Conservation (phyloP, 2,329 filamentous ascomycete genomes). For the Madurella mycetomatis region DNA sequence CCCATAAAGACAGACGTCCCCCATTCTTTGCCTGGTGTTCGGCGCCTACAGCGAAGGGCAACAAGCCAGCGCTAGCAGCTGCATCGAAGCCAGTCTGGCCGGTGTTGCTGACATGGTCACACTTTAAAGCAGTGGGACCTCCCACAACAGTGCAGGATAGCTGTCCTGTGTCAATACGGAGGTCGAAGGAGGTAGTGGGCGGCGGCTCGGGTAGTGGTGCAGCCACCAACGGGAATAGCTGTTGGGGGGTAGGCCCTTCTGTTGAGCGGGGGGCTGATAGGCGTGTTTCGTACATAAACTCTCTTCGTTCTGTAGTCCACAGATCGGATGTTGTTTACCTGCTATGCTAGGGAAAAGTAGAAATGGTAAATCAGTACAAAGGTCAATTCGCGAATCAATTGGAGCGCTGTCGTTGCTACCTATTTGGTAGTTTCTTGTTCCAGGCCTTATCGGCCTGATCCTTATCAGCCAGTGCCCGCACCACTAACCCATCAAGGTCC, state of each 20-base stretch:
- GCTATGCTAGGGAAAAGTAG: too few species aligned
- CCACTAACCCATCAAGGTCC: constrained; percentile 14
- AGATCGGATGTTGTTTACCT: too few species aligned
- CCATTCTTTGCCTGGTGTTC: constrained; percentile 14
- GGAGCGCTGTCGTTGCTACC: too few species aligned
- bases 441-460: too few species aligned
- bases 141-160: constrained; percentile 15
- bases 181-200: constrained; percentile 1
- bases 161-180: constrained; percentile 13
- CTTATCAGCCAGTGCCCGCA: neutral
- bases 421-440: too few species aligned
- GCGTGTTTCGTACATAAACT: neutral
- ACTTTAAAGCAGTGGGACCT: constrained; percentile 14
- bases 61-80: constrained; percentile 6
- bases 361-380: too few species aligned
- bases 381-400: too few species aligned
- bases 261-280: neutral
- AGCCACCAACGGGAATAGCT: neutral
- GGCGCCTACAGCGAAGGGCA: constrained; percentile 2
- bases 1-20: neutral
- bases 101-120: constrained; percentile 20
- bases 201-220: neutral
- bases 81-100: constrained; percentile 17
- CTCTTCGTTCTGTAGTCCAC: too few species aligned
- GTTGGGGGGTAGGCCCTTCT: neutral